Conservation (phyloP, 495 filamentous ascomycete species). For the Monascus purpureus region DNA sequence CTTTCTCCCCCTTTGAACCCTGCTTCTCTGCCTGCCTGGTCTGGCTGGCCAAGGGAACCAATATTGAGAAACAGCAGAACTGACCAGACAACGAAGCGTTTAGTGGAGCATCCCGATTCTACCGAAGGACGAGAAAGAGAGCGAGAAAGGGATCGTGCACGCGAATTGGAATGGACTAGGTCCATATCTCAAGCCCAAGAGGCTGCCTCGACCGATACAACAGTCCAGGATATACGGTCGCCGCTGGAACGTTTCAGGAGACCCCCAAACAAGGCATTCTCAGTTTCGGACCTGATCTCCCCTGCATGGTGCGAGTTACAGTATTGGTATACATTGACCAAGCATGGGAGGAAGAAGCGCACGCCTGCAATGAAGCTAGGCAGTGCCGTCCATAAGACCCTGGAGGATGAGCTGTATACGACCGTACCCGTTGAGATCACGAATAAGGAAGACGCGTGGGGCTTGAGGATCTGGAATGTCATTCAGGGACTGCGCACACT, state of each 20-base stretch:
- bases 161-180: slow-evolving; percentile 17
- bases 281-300: slow-evolving; percentile 76
- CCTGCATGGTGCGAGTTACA: slow-evolving; percentile 95
- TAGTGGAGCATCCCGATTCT: slow-evolving; percentile 45
- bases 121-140: slow-evolving; percentile 29
- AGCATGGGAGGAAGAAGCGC: slow-evolving; percentile 53
- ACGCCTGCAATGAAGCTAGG: slow-evolving; percentile 79
- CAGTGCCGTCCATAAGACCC: slow-evolving; percentile 57
- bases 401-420: slow-evolving; percentile 75
- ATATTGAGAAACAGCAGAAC: slow-evolving; percentile 9
- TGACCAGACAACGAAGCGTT: slow-evolving; percentile 48
- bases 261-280: slow-evolving; percentile 64
- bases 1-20: background rate
- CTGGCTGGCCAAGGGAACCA: background rate
- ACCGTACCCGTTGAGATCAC: slow-evolving; percentile 56
- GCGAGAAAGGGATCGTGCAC: slow-evolving; percentile 17
- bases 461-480: slow-evolving; percentile 79
- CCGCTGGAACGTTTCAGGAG: slow-evolving; percentile 68
- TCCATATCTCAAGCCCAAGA: slow-evolving; percentile 1
- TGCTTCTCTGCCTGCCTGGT: slow-evolving; percentile 2
- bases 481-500: slow-evolving; percentile 73
- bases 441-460: slow-evolving; percentile 71
- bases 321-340: slow-evolving; percentile 72
- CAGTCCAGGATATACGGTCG: slow-evolving; percentile 29
- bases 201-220: slow-evolving; percentile 1